A percentile compares a stretch with the other conserved stretches of the same genome.
Conservation (phyloP, 2,329 filamentous ascomycete genomes). For the Arthroderma uncinatum region DNA sequence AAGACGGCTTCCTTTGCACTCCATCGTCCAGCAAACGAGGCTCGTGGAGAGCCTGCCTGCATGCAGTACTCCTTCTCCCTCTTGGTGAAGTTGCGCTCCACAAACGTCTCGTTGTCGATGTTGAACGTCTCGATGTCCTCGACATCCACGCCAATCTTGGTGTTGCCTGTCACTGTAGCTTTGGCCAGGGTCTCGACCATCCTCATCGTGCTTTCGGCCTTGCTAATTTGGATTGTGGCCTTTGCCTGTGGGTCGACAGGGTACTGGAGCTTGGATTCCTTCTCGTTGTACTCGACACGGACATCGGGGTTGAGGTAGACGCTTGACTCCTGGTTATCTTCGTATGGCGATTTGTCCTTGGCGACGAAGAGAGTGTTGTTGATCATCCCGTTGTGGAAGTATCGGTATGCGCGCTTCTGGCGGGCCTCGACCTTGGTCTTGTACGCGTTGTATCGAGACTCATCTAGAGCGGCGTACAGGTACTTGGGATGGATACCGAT, state of each 20-base stretch:
- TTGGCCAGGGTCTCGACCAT: slow-evolving; percentile 68
- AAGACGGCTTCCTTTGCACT: slow-evolving; percentile 97
- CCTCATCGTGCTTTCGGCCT: slow-evolving; percentile 55
- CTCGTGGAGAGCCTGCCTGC: slow-evolving; percentile 65
- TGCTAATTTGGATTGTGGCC: slow-evolving; percentile 34
- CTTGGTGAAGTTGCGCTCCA: slow-evolving; percentile 86
- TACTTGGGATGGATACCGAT: slow-evolving; percentile 97
- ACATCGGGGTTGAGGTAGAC: slow-evolving; percentile 92
- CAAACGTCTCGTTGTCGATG: slow-evolving; percentile 84
- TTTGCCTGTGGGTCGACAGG: slow-evolving; percentile 58
- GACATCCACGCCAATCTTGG: slow-evolving; percentile 86
- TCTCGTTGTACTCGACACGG: slow-evolving; percentile 75
- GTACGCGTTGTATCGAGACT: slow-evolving; percentile 71
- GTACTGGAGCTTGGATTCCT: slow-evolving; percentile 67
- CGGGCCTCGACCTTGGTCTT: slow-evolving; percentile 77
- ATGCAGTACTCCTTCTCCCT: slow-evolving; percentile 79
- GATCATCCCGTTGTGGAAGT: slow-evolving; percentile 96
- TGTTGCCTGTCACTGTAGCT: slow-evolving; percentile 49
- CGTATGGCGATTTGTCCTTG: slow-evolving; percentile 84
- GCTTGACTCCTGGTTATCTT: slow-evolving; percentile 70
- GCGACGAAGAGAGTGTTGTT: slow-evolving; percentile 97
- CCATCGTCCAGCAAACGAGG: slow-evolving; percentile 92
- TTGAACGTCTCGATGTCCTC: slow-evolving; percentile 81
- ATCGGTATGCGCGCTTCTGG: slow-evolving; percentile 97
- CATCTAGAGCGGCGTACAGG: slow-evolving; percentile 85